Percentiles rank a stretch among this genome's conserved stretches.
Evolutionary conservation across 768 basidiomycete genomes (phyloP).

Genomic region (Tulasnella sp.): DNA sequence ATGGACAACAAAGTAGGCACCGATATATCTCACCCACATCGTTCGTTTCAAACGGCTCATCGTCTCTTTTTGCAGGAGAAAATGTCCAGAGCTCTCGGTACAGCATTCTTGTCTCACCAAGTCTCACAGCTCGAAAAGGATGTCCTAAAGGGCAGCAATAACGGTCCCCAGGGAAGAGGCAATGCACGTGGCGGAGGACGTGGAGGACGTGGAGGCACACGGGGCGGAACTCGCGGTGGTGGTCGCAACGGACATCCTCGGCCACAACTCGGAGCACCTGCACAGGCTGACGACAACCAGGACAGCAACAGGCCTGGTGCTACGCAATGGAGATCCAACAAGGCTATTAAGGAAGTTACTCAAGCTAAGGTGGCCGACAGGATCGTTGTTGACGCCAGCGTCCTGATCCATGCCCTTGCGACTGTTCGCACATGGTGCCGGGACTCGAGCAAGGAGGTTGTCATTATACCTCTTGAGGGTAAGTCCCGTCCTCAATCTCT

Average conservation of each 20-base stretch:
- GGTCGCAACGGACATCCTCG: constrained; percentile 27
- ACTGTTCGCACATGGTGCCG: constrained; percentile 83
- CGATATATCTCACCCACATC: not conserved
- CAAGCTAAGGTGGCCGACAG: constrained; percentile 25
- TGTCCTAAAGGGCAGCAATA: constrained; percentile 47
- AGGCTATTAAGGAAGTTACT: not conserved
- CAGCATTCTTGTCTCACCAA: constrained; percentile 84
- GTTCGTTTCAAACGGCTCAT: not conserved
- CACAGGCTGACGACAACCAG: not conserved
- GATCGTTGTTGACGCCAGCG: constrained; percentile 79
- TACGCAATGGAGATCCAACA: constrained; percentile 21
- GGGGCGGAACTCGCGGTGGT: constrained; percentile 33
- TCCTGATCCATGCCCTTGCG: constrained; percentile 74
- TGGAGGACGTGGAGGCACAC: constrained; percentile 34
- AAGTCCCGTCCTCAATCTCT: constrained; percentile 35
- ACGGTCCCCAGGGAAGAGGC: constrained; percentile 33
- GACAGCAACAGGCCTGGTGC: constrained; percentile 24
- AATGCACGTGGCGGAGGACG: constrained; percentile 55
- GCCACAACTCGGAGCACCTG: constrained; percentile 14
- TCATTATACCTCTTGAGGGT: constrained; percentile 92
- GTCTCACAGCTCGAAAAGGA: constrained; percentile 86
- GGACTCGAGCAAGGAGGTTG: constrained; percentile 72
- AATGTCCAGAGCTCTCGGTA: constrained; percentile 85
- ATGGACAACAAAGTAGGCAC: constrained; percentile 29
- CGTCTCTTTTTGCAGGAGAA: constrained; percentile 32